Base-by-base conservation (phyloP, 768 basidiomycete genomes). In the Hericium erinaceus region DNA sequence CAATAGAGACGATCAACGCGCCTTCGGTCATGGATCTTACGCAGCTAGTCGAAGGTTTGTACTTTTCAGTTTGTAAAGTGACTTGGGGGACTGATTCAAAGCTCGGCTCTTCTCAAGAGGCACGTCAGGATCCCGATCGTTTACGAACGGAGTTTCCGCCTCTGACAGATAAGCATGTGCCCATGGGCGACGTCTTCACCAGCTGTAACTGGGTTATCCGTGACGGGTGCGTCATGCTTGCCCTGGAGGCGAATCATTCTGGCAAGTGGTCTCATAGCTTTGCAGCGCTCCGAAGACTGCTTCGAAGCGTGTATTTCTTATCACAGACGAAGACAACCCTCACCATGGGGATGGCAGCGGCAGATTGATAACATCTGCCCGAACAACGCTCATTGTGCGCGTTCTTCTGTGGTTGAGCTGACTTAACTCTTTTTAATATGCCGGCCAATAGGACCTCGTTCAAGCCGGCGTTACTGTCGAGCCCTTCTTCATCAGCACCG, bases 261-360 rank as follows among this genome's bases (percentile, higher is more conserved):
- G n/a, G 13, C 7, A 40, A 10, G 28, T 38, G 48, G n/a, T 52
- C 20, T 59, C 53, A 39, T 10, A 11, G 11, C 10, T 22, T 51
- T 50, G 26, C 24, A 93, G 91, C 11, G 88, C 90, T 8, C 84
- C 86, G 20, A 92, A 94, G 66, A 91, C 85, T 0, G 91, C 92
- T 2, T 84, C 87, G n/a, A 95, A 95, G 67, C 85, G 94, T 5
- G 80, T 98, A 1, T 98, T 98, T 68, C 74, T 95, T 40, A 89
- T 99, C 46, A 98, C 97, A 0, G 88, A 98, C 66, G 84, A 89
- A 62, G 92, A 94, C 64, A 71, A 89, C 62, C 93, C 93, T 2
- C 82, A 78, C 57, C 71, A 79, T 5, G 78, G 79, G 11, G 67
- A 51, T n/a, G 76, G 74, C n/a, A 81, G 72, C 64, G 75, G 77